These are phyloP conservation scores for Nakataea oryzae DNA, from an alignment of 2,329 filamentous ascomycete genomes.

Conservation along the genomic window DNA sequence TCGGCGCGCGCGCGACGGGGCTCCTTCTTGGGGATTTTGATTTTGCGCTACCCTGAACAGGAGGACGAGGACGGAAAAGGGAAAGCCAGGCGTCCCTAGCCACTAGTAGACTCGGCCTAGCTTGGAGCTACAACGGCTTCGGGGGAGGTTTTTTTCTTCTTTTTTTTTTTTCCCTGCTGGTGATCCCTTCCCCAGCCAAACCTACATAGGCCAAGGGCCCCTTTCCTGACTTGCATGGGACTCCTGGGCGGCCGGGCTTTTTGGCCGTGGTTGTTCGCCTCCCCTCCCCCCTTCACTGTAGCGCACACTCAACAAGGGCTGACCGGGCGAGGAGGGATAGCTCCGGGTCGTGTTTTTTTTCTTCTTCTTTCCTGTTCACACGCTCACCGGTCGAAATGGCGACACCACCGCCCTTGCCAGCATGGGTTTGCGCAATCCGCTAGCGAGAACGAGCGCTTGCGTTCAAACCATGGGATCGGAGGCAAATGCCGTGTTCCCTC, in stretches of 20 bases:
- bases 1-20: no score
- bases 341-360: no score
- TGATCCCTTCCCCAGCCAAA: neutral
- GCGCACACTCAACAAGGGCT: neutral
- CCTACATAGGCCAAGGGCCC: neutral
- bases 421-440: neutral
- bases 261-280: neutral
- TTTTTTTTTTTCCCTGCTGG: no score
- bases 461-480: no score
- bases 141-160: neutral
- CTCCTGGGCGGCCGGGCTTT: neutral
- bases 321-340: neutral
- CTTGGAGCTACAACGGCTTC: neutral
- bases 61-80: no score
- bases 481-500: no score
- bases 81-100: neutral
- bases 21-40: neutral
- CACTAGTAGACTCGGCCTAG: no score
- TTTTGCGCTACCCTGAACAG: no score
- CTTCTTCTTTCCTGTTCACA: no score
- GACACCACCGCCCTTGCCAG: no score
- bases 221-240: neutral
- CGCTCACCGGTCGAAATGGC: neutral
- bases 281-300: no score
- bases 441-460: no score